Base-by-base conservation (phyloP, 345 rosid genomes). In the Bruguiera sexangula region DNA sequence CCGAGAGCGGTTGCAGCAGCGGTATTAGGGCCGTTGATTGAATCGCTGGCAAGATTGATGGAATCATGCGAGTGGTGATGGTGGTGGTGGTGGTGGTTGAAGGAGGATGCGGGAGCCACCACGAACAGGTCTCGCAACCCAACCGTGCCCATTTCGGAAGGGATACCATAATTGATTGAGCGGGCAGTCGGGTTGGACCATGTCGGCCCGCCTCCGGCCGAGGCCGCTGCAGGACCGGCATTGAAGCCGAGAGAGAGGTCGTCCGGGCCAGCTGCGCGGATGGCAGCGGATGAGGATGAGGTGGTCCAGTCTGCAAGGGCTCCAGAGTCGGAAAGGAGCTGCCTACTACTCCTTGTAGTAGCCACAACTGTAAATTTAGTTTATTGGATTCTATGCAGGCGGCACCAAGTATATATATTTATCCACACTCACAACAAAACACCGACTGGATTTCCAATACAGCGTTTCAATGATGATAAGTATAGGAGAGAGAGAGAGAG, bases 161-260 rank as follows among this genome's bases (percentile, higher is more conserved):
- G 67, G 34, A 94, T 68, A 16, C 85, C 84, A 67, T 89, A 92
- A 76, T 85, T 87, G 73, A 84, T 48, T 6, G 84, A 56, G 32
- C 85, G 72, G 0, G 88, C 51, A 6, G 86, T 5, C 19, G 50
- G 39, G 39, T 82, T 69, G 19, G 80, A 78, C 98, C 98, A 92
- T 18, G 85, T 66, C 1, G 82, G 30, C 1, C 60, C 60, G 6
- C 29, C 60, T 4, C 67, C 24, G 59, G 82, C 79, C 13, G 78
- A 69, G 39, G 86, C 81, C 6, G 78, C 73, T 57, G 88, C 16
- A 63, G 92, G 86, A 29, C 86, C 92, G 79, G 94, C 96, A 86
- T 87, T 95, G 81, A 92, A 95, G 76, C 99, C 99, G 78, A 95
- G 96, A 4, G 98, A 95, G 31, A 95, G 94, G 68, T 95, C 98